Conservation (phyloP, 176 grass and related monocot species). For the Juncus inflexus region DNA sequence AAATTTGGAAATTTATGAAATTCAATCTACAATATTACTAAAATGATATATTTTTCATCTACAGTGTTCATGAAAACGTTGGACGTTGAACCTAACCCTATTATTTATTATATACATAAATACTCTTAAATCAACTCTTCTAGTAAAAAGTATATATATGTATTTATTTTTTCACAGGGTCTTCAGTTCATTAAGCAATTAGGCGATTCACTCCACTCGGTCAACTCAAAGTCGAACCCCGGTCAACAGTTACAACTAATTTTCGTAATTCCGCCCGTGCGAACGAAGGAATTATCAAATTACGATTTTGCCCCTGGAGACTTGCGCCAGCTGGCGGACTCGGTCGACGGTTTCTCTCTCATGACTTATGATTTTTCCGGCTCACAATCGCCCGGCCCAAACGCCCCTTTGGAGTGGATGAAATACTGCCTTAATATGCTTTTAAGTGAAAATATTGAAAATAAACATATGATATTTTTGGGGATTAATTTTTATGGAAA, state of each 20-base stretch:
- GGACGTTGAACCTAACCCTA: neutral
- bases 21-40: too few relatives aligned
- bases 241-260: constrained; percentile 55
- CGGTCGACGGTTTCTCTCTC: constrained; percentile 83
- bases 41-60: too few relatives aligned
- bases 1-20: too few relatives aligned
- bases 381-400: constrained; percentile 84
- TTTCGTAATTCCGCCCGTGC: constrained; percentile 73
- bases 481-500: constrained; percentile 97
- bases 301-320: constrained; percentile 73
- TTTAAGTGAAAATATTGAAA: constrained; percentile 33
- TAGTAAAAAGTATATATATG: neutral
- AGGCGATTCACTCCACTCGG: constrained; percentile 64
- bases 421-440: constrained; percentile 53
- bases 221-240: constrained; percentile 43
- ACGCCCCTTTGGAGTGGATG: constrained; percentile 82
- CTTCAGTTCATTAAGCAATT: constrained; percentile 75
- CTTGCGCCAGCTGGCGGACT: constrained; percentile 54
- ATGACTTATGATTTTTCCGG: constrained; percentile 98
- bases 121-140: neutral
- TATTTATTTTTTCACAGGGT: constrained; percentile 44
- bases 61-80: neutral
- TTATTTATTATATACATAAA: neutral
- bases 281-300: constrained; percentile 40
- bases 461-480: constrained; percentile 75